Percentiles rank a stretch among this genome's conserved stretches.
phyloP scores from a whole-genome alignment of 257 asterid species.

The Solanum rostratum region DNA sequence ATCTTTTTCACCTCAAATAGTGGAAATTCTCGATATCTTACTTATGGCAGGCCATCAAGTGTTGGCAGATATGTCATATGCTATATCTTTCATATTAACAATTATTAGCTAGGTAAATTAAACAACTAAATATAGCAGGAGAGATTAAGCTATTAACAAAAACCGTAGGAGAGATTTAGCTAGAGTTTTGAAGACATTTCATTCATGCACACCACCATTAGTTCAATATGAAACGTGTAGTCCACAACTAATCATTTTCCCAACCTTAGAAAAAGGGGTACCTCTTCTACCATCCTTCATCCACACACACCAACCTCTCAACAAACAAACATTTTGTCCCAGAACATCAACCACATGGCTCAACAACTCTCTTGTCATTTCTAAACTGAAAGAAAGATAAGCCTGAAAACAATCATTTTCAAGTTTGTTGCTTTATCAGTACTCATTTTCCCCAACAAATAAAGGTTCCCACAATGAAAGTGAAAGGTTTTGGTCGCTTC shows the following conservation, averaged over 20 bases:
- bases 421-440: constrained; percentile 11
- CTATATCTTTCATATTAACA: background rate
- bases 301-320: background rate
- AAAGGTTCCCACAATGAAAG: background rate
- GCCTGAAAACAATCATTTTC: constrained; percentile 1
- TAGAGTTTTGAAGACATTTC: background rate
- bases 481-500: constrained; percentile 23
- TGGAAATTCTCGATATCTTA: background rate
- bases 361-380: background rate
- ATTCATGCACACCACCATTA: background rate
- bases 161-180: background rate
- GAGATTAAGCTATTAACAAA: background rate
- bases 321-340: background rate
- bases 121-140: background rate
- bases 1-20: background rate
- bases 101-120: background rate
- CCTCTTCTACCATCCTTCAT: background rate
- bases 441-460: constrained; percentile 12
- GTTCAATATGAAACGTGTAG: background rate
- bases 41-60: background rate
- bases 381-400: constrained; percentile 1
- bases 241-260: background rate
- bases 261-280: background rate
- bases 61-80: background rate
- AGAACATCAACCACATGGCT: background rate